Evolutionary conservation across 768 basidiomycete genomes (phyloP), one percentile per base, ranked within the genome.

Genomic region (Cubamyces sp.): DNA sequence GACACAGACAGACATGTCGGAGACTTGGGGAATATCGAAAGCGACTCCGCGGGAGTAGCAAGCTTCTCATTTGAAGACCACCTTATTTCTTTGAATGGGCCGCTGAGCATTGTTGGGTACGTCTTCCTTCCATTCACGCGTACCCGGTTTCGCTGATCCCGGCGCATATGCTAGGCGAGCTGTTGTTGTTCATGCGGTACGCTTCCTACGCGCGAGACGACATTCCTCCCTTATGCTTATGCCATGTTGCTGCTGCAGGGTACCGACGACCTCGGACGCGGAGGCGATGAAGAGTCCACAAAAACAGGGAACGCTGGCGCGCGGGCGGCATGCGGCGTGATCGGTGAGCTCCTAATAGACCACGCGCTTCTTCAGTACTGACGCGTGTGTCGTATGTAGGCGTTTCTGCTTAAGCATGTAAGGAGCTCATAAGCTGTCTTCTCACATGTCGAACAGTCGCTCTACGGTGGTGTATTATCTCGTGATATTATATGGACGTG

Each of bases 291-390:
- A 28, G 90, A 91, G 65, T 89, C 88, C 21, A 76, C 87, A 58
- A 90, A 84, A 71, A 93, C 90, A 3, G 92, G 92, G 9, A 90
- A 93, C 69, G 87, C 92, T 16, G 88, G 88, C 12, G 85, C 79
- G 30, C 80, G 91, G 59, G 81, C 84, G n/a, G 91, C 92, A 14
- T 94, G 92, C 69, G 92, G 91, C 67, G 84, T 93, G 53, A 90
- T 93, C 66, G 90, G 89, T 84, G 72, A 5, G 60, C 47, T 39
- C 5, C 9, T 9, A 47, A 11, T 11, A 5, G 4, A 34, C 1
- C 34, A 11, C 34, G 9, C 9, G 11, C 11, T 11, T 11, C 34
- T 34, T 34, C 34, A 11, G 5, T 47, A 21, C 23, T 47, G 46
- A 43, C 18, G 16, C 26, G 26, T 18, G 15, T 49, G 11, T 49